A percentile compares a stretch with the other conserved stretches of the same genome.
These are phyloP conservation scores for Corylus avellana DNA, from an alignment of 306 rosid genomes.

Conservation along the genomic window DNA sequence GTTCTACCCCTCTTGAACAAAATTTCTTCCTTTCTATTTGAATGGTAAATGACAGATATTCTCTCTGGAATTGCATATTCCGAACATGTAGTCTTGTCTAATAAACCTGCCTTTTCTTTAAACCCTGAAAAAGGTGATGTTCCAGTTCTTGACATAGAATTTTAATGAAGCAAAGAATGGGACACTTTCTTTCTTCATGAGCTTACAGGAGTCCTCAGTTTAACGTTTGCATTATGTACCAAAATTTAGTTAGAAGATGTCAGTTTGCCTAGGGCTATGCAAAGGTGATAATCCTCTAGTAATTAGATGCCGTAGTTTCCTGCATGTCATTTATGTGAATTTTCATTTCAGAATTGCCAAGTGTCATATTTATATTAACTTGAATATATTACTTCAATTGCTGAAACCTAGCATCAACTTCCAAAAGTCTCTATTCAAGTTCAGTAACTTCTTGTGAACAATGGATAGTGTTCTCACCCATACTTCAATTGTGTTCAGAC, in stretches of 20 bases:
- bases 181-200: not conserved
- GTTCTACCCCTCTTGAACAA: conserved; percentile 19
- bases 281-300: not conserved
- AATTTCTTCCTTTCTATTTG: conserved; percentile 2
- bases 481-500: conserved; percentile 45
- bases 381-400: not conserved
- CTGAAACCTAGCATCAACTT: not conserved
- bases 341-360: not conserved
- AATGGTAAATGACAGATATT: conserved; percentile 13
- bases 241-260: not conserved
- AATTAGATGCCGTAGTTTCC: not conserved
- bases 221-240: not conserved
- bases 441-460: not conserved
- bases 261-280: not conserved
- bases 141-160: not conserved
- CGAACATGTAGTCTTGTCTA: not conserved
- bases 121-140: not conserved
- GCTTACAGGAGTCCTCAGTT: not conserved
- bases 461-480: conserved; percentile 18
- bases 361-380: not conserved
- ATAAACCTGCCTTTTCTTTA: not conserved
- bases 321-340: not conserved
- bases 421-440: not conserved
- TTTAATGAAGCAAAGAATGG: not conserved
- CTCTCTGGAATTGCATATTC: conserved; percentile 4